phyloP scores from a whole-genome alignment of 768 basidiomycete genomes.

The Plicaturopsis crispa region DNA sequence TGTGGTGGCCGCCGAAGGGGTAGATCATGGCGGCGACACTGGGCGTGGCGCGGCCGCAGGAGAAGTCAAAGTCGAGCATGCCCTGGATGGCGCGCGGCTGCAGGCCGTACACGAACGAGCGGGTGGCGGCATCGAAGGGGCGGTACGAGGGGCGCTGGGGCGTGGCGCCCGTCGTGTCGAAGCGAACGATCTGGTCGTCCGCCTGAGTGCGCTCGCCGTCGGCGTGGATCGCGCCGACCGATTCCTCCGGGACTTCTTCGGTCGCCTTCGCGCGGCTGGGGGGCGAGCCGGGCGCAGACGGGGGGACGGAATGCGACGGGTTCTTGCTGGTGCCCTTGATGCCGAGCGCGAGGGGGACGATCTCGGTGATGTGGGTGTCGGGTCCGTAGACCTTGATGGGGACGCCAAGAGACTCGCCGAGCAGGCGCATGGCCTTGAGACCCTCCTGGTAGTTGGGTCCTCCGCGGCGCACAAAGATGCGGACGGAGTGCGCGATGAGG shows the following conservation, averaged over 20 bases:
- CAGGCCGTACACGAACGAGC: constrained; percentile 96
- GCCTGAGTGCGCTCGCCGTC: constrained; percentile 79
- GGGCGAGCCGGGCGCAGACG: constrained; percentile 41
- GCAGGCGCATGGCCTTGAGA: constrained; percentile 96
- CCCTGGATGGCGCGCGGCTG: constrained; percentile 99
- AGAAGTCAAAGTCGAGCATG: constrained; percentile 98
- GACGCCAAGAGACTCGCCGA: constrained; percentile 95
- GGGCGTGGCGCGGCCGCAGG: constrained; percentile 86
- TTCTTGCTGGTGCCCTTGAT: constrained; percentile 12
- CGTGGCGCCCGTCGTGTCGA: constrained; percentile 44
- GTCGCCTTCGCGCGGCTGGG: constrained; percentile 26
- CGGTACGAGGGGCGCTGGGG: constrained; percentile 68
- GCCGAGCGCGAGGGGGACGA: constrained; percentile 96
- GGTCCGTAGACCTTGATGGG: constrained; percentile 97
- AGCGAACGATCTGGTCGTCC: constrained; percentile 86
- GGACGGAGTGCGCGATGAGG: constrained; percentile 78
- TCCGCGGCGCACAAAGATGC: constrained; percentile 96
- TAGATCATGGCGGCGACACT: constrained; percentile 99
- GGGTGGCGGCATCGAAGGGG: constrained; percentile 91
- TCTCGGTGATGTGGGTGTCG: constrained; percentile 97
- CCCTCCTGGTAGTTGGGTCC: constrained; percentile 99
- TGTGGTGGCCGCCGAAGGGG: constrained; percentile 99
- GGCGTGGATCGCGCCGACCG: constrained; percentile 67
- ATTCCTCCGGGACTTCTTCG: constrained; percentile 29
- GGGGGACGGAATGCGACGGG: constrained; percentile 28